Conservation (phyloP, 495 filamentous ascomycete species). For the Podospora appendiculata region DNA sequence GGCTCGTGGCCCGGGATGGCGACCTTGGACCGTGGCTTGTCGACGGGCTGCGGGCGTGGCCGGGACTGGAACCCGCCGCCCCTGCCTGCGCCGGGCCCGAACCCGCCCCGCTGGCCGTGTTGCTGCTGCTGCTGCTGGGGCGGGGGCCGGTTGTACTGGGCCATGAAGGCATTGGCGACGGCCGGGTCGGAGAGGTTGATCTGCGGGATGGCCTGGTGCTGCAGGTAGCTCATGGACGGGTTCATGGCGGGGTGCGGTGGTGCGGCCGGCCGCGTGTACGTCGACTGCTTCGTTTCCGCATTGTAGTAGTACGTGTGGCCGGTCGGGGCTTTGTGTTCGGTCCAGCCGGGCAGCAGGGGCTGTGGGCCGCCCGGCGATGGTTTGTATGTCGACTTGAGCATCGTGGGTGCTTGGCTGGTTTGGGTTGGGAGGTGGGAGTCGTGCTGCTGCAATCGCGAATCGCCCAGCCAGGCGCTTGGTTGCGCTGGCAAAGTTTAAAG, state of each 20-base stretch:
- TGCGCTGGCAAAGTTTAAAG: too few species aligned
- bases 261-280: constrained; percentile 63
- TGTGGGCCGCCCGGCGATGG: constrained; percentile 33
- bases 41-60: constrained; percentile 55
- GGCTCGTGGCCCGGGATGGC: constrained; percentile 71
- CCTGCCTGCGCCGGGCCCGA: constrained; percentile 27
- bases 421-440: neutral
- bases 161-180: constrained; percentile 38
- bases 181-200: constrained; percentile 37
- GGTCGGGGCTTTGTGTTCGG: constrained; percentile 84
- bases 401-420: constrained; percentile 11
- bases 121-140: constrained; percentile 11
- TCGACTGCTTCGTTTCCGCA: constrained; percentile 76
- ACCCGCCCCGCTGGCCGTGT: constrained; percentile 18
- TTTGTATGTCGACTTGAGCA: constrained; percentile 61
- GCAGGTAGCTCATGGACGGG: constrained; percentile 29
- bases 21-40: constrained; percentile 76
- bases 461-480: neutral
- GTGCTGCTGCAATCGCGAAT: neutral
- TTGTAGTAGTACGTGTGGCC: constrained; percentile 90
- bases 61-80: constrained; percentile 45
- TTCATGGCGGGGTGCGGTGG: constrained; percentile 20
- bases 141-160: constrained; percentile 28
- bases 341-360: constrained; percentile 76
- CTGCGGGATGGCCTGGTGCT: constrained; percentile 37